Conservation (phyloP, 305 asterid species). For the Solanum chacoense region DNA sequence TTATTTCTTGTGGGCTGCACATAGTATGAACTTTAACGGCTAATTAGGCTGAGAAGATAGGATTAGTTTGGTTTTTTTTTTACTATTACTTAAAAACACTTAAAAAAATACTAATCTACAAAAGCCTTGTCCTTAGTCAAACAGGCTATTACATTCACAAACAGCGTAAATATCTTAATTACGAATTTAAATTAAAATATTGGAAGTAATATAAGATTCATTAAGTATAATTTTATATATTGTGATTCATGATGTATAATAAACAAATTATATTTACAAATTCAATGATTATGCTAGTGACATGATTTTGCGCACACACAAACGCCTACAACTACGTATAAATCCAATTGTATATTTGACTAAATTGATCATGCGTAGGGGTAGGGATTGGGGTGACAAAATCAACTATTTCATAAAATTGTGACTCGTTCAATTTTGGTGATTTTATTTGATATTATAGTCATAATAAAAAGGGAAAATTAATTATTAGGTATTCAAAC, state of each 20-base stretch:
- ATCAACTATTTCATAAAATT: background rate
- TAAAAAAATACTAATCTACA: background rate
- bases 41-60: background rate
- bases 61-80: background rate
- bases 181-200: background rate
- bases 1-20: background rate
- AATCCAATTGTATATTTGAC: background rate
- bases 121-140: background rate
- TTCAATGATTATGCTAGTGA: background rate
- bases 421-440: background rate
- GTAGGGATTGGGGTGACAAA: background rate
- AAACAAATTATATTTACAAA: background rate
- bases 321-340: background rate
- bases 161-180: background rate
- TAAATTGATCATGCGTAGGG: background rate
- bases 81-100: background rate
- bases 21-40: background rate
- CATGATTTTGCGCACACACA: background rate
- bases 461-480: background rate
- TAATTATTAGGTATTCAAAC: background rate
- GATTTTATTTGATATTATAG: background rate
- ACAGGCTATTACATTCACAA: background rate
- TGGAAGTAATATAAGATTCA: background rate
- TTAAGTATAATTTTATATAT: background rate
- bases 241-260: background rate